Evolutionary conservation across 257 asterid species (phyloP).

Genomic region (Nicotiana obtusifolia): DNA sequence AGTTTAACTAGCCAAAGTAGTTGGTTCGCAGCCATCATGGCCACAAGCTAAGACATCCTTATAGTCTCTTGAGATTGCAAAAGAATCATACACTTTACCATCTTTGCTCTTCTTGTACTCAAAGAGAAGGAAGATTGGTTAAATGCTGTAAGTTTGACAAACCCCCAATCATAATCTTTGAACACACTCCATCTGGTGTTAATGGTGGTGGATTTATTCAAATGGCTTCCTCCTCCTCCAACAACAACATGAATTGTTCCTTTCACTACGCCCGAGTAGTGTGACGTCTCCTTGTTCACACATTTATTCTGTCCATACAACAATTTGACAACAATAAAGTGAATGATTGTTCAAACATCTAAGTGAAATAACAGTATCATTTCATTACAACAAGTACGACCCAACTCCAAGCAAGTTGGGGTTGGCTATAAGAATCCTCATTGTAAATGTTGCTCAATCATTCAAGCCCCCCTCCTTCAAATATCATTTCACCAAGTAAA

Average conservation of each 20-base stretch:
- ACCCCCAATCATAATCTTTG: neutral
- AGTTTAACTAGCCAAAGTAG: neutral
- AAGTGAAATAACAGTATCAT: neutral
- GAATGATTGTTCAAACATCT: neutral
- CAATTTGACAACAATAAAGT: neutral
- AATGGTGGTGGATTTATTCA: neutral
- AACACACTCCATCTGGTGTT: slow-evolving; percentile 4
- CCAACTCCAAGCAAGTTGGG: too few relatives aligned
- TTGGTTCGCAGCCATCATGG: neutral
- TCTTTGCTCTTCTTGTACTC: slow-evolving; percentile 9
- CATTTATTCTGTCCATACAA: slow-evolving; percentile 40
- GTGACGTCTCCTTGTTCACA: slow-evolving; percentile 37
- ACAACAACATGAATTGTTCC: slow-evolving; percentile 38
- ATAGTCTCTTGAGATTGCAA: slow-evolving; percentile 2
- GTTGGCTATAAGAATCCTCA: too few relatives aligned
- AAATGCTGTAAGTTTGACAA: slow-evolving; percentile 7
- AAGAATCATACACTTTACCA: neutral
- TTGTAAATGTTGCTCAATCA: too few relatives aligned
- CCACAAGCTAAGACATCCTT: slow-evolving; percentile 8
- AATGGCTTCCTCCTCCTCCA: slow-evolving; percentile 54
- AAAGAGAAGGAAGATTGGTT: neutral
- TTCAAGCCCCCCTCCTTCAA: too few relatives aligned
- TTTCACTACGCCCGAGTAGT: slow-evolving; percentile 46
- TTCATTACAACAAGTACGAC: too few relatives aligned
- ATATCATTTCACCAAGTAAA: too few relatives aligned